A percentile compares a stretch with the other conserved stretches of the same genome.
Conservation (phyloP, 352 stramenopile species). For the Globisporangium heterothallicum region DNA sequence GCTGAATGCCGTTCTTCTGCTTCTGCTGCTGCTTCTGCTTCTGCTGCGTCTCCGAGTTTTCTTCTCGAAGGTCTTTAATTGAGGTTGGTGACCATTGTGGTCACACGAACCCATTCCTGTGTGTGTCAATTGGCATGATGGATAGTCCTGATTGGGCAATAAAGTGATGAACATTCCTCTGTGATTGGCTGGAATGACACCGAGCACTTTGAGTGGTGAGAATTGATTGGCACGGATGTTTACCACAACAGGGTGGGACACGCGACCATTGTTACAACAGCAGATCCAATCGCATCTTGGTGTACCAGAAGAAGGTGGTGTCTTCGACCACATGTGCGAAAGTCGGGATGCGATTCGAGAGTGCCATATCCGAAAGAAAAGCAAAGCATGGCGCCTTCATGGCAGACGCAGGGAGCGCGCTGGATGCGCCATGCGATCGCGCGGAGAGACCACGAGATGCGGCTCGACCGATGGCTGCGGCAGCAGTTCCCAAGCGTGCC, state of each 20-base stretch:
- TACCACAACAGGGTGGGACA: too few relatives aligned
- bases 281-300: too few relatives aligned
- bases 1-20: constrained; percentile 6
- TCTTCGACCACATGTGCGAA: too few relatives aligned
- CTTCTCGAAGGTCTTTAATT: neutral
- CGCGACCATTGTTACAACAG: too few relatives aligned
- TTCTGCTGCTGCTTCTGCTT: neutral
- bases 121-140: neutral
- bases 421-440: constrained; percentile 49
- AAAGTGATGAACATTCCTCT: constrained; percentile 1
- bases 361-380: neutral
- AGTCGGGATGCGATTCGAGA: neutral
- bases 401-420: constrained; percentile 13
- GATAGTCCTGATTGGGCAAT: neutral
- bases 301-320: too few relatives aligned
- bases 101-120: neutral
- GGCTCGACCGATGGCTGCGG: constrained; percentile 61
- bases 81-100: too few relatives aligned
- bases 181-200: constrained; percentile 14
- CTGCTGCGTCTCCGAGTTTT: neutral
- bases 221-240: neutral
- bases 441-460: constrained; percentile 47
- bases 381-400: neutral
- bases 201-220: constrained; percentile 6
- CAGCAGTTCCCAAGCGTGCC: constrained; percentile 43